Base-by-base conservation (phyloP, 768 basidiomycete genomes). In the Suillus lakei region DNA sequence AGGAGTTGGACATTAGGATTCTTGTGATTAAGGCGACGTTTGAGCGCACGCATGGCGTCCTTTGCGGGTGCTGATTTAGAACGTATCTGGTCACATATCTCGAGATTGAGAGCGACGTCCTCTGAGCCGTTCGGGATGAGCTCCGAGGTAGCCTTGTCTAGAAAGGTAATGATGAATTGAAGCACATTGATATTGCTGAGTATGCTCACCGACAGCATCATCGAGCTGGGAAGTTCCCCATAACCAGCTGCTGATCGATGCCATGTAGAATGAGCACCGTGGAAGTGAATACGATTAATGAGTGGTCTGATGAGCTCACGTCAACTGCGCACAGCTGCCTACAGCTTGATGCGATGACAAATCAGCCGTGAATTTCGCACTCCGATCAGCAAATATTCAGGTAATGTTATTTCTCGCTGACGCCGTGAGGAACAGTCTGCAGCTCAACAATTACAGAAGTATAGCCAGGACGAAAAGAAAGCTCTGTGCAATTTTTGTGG, bases 11-110 rank as follows among this genome's bases (percentile, higher is more conserved):
- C 96, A 70, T 99, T 97, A 0, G 95, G 96, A 76, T 99, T 99
- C 86, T 92, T 93, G 79, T 97, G 93, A 72, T 91, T 90, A 59
- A 99, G 81, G 59, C 96, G 86, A 30, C 90, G 86, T 78, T 95
- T 95, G 73, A 99, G 82, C 23, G 91, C 88, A 64, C 91, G 91
- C 90, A 96, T 92, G 5, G 97, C 91, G 66, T 91, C 89, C 78
- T 91, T 92, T 21, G 96, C 89, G 21, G 87, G 85, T 0, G 91
- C 90, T 48, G 91, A 87, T 82, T 97, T 96, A 7, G 94, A 94
- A 62, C 96, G 88, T 75, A 99, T 96, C 78, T 96, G 91, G 79
- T 99, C 98, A 69, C 95, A 95, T 83, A 98, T 94, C 76, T 98
- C 95, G 65, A 99, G 91, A 72, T 92, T 92, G 68, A 95, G 84